Conservation (phyloP, 768 basidiomycete species). For the Kwoniella botswanensis region DNA sequence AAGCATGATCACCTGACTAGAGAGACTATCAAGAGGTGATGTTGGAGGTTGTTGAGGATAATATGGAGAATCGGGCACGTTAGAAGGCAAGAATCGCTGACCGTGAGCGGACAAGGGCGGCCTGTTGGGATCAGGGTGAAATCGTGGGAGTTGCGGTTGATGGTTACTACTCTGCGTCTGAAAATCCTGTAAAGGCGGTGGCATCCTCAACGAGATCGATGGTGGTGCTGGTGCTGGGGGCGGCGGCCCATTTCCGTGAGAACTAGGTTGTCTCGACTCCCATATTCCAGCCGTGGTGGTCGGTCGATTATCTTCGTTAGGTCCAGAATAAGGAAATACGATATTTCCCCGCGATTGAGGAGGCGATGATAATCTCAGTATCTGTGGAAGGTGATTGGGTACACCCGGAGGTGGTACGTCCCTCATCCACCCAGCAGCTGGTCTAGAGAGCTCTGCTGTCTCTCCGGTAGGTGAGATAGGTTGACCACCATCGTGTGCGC, state of each 20-base stretch:
- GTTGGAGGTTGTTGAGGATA: slow-evolving; percentile 28
- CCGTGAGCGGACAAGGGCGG: slow-evolving; percentile 24
- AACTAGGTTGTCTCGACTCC: slow-evolving; percentile 25
- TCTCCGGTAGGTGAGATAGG: slow-evolving; percentile 40
- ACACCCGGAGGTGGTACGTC: slow-evolving; percentile 13
- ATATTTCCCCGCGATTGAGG: slow-evolving; percentile 2
- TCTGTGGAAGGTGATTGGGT: slow-evolving; percentile 10
- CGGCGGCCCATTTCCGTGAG: background rate
- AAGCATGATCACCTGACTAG: slow-evolving; percentile 31
- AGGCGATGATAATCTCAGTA: slow-evolving; percentile 8
- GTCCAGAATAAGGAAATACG: slow-evolving; percentile 4
- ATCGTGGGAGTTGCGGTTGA: slow-evolving; percentile 21
- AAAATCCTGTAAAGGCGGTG: slow-evolving; percentile 1
- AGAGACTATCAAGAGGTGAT: slow-evolving; percentile 19
- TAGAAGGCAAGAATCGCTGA: slow-evolving; percentile 9
- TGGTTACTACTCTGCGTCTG: background rate
- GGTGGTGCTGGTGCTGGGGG: background rate
- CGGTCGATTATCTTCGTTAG: slow-evolving; percentile 16
- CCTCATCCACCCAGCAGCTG: slow-evolving; percentile 50
- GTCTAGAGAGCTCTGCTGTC: slow-evolving; percentile 3
- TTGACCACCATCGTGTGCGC: slow-evolving; percentile 19
- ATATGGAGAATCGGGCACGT: slow-evolving; percentile 28
- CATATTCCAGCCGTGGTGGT: slow-evolving; percentile 17
- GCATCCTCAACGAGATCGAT: slow-evolving; percentile 9
- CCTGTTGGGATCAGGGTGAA: slow-evolving; percentile 28